These are phyloP conservation scores for Termitomyces sp. DNA, from an alignment of 768 basidiomycete genomes.

Conservation along the genomic window DNA sequence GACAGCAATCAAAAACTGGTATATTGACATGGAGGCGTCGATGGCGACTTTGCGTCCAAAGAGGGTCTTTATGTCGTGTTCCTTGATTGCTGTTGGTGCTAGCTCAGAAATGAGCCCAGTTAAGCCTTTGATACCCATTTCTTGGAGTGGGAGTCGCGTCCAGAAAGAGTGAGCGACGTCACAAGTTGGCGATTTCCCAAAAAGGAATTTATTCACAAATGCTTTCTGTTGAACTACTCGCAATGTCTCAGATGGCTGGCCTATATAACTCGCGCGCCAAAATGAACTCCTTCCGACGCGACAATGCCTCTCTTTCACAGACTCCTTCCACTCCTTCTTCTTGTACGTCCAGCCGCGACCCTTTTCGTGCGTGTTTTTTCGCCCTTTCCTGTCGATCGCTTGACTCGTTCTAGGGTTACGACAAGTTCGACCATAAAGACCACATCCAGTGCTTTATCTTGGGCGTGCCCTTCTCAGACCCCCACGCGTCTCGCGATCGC, in stretches of 20 bases:
- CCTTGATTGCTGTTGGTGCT: conserved; percentile 84
- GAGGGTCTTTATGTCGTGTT: conserved; percentile 94
- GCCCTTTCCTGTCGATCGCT: neutral
- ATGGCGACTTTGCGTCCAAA: conserved; percentile 99
- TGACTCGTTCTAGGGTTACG: conserved; percentile 1
- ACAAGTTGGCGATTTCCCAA: neutral
- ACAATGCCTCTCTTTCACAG: conserved; percentile 6
- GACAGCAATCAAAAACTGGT: conserved; percentile 97
- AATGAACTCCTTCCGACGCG: neutral
- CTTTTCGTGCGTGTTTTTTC: conserved; percentile 2
- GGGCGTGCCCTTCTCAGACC: conserved; percentile 9
- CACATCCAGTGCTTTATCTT: conserved; percentile 12
- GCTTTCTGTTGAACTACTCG: neutral
- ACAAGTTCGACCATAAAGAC: neutral
- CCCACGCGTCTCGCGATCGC: conserved; percentile 5
- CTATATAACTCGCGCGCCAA: conserved; percentile 5
- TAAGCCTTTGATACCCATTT: conserved; percentile 94
- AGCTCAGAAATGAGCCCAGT: conserved; percentile 87
- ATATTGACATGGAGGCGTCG: conserved; percentile 96
- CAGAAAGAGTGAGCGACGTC: neutral
- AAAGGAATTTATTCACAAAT: neutral
- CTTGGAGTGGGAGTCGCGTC: conserved; percentile 7
- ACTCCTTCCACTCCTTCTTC: conserved; percentile 10
- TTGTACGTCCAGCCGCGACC: conserved; percentile 4
- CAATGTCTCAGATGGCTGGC: conserved; percentile 6